Conservation (phyloP, 179 eudicot species). For the Drosera spatulata region DNA sequence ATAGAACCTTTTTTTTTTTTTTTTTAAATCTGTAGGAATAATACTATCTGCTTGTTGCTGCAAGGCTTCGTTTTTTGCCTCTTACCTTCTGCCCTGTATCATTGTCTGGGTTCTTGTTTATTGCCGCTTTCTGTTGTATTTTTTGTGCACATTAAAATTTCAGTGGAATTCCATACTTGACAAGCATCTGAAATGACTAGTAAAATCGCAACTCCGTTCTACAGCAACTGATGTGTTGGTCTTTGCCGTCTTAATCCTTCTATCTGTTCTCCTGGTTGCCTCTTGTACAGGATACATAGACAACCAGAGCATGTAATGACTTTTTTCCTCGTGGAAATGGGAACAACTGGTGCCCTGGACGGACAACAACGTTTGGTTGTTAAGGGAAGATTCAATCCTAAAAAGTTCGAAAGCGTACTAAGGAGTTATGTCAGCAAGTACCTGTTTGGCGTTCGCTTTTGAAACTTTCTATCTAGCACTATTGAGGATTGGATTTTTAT, state of each 20-base stretch:
- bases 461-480: too few species aligned
- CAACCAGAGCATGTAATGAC: slow-evolving; percentile 96
- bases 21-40: too few species aligned
- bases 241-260: neutral
- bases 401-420: slow-evolving; percentile 82
- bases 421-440: slow-evolving; percentile 80
- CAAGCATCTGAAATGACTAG: neutral
- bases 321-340: slow-evolving; percentile 89
- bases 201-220: neutral
- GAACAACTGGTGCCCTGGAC: slow-evolving; percentile 84
- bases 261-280: neutral
- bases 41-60: too few species aligned
- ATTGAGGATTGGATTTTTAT: too few species aligned
- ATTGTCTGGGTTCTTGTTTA: too few species aligned
- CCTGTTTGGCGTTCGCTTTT: slow-evolving; percentile 1
- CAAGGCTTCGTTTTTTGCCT: too few species aligned
- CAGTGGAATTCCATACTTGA: too few species aligned
- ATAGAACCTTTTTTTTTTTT: too few species aligned
- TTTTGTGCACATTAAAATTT: too few species aligned
- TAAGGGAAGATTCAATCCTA: slow-evolving; percentile 91
- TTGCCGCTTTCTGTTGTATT: too few species aligned
- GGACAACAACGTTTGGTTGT: slow-evolving; percentile 77
- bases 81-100: too few species aligned
- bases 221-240: neutral
- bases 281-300: slow-evolving; percentile 69